phyloP scores from a whole-genome alignment of 1,284 basidiomycete genomes.

The Malassezia cuniculi region DNA sequence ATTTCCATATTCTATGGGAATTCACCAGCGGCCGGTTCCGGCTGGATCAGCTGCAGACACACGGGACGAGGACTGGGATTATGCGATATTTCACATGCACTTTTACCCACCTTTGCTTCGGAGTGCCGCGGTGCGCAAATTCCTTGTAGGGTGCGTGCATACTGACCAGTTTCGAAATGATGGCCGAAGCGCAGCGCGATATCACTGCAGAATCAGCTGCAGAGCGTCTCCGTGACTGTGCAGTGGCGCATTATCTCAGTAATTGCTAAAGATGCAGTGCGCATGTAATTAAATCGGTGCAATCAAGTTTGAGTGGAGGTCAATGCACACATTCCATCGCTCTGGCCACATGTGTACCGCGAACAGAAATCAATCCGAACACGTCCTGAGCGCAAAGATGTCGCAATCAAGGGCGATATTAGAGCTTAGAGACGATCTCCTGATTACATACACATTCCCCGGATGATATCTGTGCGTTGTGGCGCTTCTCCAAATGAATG shows the following conservation, averaged over 20 bases:
- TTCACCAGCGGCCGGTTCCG: slow-evolving; percentile 57
- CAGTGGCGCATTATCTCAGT: slow-evolving; percentile 23
- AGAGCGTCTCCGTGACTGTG: slow-evolving; percentile 50
- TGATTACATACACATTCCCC: too few species aligned
- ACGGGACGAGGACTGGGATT: slow-evolving; percentile 43
- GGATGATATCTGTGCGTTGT: too few species aligned
- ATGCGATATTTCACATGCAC: slow-evolving; percentile 73
- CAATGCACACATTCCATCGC: too few species aligned
- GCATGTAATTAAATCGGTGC: not conserved
- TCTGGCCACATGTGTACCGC: too few species aligned
- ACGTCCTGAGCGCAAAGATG: too few species aligned
- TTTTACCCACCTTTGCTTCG: slow-evolving; percentile 76
- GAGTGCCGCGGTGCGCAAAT: slow-evolving; percentile 72
- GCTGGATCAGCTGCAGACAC: slow-evolving; percentile 36
- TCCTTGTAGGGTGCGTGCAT: slow-evolving; percentile 65
- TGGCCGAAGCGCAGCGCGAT: slow-evolving; percentile 81
- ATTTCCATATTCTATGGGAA: slow-evolving; percentile 93
- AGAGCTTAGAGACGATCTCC: too few species aligned
- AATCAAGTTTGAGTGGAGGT: too few species aligned
- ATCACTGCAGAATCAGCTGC: slow-evolving; percentile 83
- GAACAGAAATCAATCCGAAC: too few species aligned
- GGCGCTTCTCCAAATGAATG: too few species aligned
- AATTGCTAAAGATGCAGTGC: not conserved
- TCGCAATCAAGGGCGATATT: too few species aligned
- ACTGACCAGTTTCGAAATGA: slow-evolving; percentile 63